phyloP scores from a whole-genome alignment of 208 protist genomes.

The Acanthamoeba royreba region DNA sequence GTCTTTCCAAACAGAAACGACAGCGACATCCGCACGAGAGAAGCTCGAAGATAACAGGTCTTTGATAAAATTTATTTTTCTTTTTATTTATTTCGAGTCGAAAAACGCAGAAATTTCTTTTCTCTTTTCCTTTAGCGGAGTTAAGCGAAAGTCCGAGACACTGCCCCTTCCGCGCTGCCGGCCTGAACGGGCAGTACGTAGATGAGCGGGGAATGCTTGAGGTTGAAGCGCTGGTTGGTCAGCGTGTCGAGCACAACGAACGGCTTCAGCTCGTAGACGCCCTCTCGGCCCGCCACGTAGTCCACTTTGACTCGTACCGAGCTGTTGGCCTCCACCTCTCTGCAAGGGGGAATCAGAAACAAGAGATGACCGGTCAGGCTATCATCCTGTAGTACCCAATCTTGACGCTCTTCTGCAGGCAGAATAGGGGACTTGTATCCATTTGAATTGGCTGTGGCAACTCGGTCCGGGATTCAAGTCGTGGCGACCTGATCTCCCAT shows the following conservation, averaged over 20 bases:
- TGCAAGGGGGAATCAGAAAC: too few species aligned
- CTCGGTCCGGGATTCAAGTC: not conserved
- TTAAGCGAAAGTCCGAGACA: too few species aligned
- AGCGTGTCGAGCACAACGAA: not conserved
- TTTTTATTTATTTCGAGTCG: too few species aligned
- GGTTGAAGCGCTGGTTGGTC: slow-evolving; percentile 1
- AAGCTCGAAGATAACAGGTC: too few species aligned
- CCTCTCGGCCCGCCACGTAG: not conserved
- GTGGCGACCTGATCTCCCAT: not conserved
- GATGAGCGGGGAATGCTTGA: slow-evolving; percentile 19
- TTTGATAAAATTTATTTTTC: too few species aligned
- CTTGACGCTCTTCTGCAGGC: not conserved
- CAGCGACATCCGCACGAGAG: too few species aligned
- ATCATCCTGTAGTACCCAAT: too few species aligned
- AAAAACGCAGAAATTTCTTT: too few species aligned
- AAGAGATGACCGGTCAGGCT: not conserved
- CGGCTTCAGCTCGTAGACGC: not conserved
- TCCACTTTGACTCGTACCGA: slow-evolving; percentile 9
- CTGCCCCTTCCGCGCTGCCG: too few species aligned
- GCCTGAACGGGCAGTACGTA: too few species aligned
- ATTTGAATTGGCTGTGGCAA: not conserved
- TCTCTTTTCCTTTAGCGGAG: too few species aligned
- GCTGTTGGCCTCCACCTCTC: slow-evolving; percentile 14
- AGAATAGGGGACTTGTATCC: not conserved
- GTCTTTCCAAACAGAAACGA: slow-evolving; percentile 39